Base-by-base conservation (phyloP, 202 grass and related monocot species). In the Panicum hallii region DNA sequence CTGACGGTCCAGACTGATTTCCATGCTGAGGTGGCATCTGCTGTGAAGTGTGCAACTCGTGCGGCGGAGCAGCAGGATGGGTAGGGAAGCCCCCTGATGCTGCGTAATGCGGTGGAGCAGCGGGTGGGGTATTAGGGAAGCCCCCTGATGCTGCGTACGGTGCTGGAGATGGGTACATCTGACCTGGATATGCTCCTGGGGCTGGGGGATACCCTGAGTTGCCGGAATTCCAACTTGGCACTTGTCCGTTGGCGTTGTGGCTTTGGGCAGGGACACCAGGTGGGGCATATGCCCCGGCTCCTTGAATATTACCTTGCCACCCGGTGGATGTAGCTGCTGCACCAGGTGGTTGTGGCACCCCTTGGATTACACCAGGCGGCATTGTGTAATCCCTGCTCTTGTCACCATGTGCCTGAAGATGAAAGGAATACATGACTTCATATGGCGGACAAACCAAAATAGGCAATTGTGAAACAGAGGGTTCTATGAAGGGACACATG, bases 311-410 rank as follows among this genome's bases (percentile, higher is more conserved):
- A 88, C 75, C 82, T 88, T 95, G 95, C 93, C 91, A 95, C 70
- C 91, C 79, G 60, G 66, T 77, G 75, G 85, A 75, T 47, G 91
- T 81, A 34, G 79, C 57, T 28, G 72, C 68, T 78, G 76, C 26
- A 47, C 83, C 72, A 71, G 89, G 81, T 23, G 85, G 48, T 82
- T 90, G 89, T 0, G 82, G 91, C 55, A 83, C 67, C 48, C 71
- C 90, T 69, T 88, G 91, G 72, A 80, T 75, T 78, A 84, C 66
- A 66, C 88, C 82, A 62, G 91, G 80, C 26, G 91, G 81, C 50
- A 95, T 87, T 40, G 95, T 98, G 88, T 94, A 98, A 84, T 98
- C 95, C 75, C 90, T 98, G 91, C 95, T 98, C 91, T 95, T 98
- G 71, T 98, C 95, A 94, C 91, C 90, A 63, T 98, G 92, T 72